These are phyloP conservation scores for Arabidopsis suecica DNA, from an alignment of 345 rosid species.

Conservation along the genomic window DNA sequence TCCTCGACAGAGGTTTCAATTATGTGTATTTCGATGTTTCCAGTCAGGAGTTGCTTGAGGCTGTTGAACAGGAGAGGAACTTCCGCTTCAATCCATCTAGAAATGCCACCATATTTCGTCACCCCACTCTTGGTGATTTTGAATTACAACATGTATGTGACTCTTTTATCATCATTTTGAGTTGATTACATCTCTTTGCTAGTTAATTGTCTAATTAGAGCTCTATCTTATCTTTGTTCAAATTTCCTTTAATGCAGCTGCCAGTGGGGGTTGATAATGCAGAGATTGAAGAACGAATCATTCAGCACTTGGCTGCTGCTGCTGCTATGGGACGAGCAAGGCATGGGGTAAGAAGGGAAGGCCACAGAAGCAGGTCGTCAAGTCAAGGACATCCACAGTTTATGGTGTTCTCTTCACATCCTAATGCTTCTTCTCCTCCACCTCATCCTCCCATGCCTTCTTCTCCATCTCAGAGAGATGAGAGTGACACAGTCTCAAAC, in stretches of 20 bases:
- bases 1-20: constrained; percentile 3
- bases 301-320: constrained; percentile 96
- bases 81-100: constrained; percentile 75
- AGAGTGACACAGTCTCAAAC: constrained; percentile 57
- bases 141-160: constrained; percentile 87
- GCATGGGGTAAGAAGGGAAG: constrained; percentile 80
- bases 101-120: constrained; percentile 88
- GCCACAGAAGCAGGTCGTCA: constrained; percentile 77
- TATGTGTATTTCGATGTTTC: constrained; percentile 29
- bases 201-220: constrained; percentile 2
- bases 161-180: constrained; percentile 25
- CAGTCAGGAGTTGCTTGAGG: constrained; percentile 97
- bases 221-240: constrained; percentile 18
- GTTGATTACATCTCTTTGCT: constrained; percentile 17
- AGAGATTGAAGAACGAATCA: constrained; percentile 93
- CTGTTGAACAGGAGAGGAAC: constrained; percentile 81
- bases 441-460: constrained; percentile 54
- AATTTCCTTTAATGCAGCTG: constrained; percentile 54
- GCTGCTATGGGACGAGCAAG: constrained; percentile 97
- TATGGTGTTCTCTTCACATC: constrained; percentile 74
- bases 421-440: constrained; percentile 54
- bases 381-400: constrained; percentile 78
- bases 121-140: constrained; percentile 93
- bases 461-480: constrained; percentile 62
- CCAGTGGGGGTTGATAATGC: constrained; percentile 78